Evolutionary conservation across 306 rosid genomes (phyloP), one percentile per base, ranked within the genome.

Genomic region (Pterocarpus macrocarpus): DNA sequence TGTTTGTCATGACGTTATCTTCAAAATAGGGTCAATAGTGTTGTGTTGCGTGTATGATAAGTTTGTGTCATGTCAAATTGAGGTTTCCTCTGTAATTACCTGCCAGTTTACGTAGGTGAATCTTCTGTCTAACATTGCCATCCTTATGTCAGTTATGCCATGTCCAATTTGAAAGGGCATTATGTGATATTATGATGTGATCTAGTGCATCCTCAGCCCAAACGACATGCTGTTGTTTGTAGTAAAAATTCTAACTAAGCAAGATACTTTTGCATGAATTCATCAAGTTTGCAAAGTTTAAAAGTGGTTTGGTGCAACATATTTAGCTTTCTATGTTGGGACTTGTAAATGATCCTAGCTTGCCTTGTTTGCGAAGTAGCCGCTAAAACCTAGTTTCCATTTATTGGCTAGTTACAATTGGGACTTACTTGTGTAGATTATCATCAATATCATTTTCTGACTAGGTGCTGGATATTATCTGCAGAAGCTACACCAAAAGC

Each of bases 401-500:
- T 47, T 61, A 33, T 10, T 36, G 17, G 32, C 69, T 55, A 17
- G 56, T 55, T 39, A 17, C 38, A 16, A 71, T 57, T 72, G 36
- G 49, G 61, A 74, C 47, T 64, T 58, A 77, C 47, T 28, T 70
- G 52, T 15, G 33, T 69, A 67, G 32, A 69, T 53, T 81, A 81
- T 71, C 80, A 35, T 76, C 68, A 30, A 79, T 49, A 65, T 79
- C 75, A 77, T 66, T 78, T 81, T 75, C 80, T 90, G 80, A 87
- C 73, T 58, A 38, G 81, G 73, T 75, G 78, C 30, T 76, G 76
- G 67, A 62, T 86, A 52, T 76, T 87, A 58, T 85, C 75, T 90
- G 90, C 97, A 95, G 98, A 95, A 90, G 98, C 98, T 80, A 95
- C 98, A 16, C 98, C 98, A 32, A 95, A 95, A 88, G 98, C 98